Evolutionary conservation across 2,329 filamentous ascomycete genomes (phyloP).

Genomic region (Colletotrichum tofieldiae): DNA sequence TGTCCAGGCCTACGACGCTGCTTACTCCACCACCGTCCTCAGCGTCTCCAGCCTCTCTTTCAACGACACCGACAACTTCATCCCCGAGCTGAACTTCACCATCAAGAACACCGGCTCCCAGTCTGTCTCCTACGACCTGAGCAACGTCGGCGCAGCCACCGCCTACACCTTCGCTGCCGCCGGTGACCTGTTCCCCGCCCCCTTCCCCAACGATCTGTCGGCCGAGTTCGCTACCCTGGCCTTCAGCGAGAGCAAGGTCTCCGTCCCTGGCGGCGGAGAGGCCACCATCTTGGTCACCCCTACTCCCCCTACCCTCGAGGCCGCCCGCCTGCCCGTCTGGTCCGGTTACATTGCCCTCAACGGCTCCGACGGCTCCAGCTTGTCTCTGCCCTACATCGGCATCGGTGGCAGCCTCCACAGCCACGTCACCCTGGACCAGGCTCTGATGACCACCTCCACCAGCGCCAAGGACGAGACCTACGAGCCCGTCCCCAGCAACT

Average conservation of each 20-base stretch:
- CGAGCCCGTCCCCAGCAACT: constrained; percentile 51
- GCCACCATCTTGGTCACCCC: constrained; percentile 63
- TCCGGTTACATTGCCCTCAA: constrained; percentile 60
- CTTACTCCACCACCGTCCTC: constrained; percentile 67
- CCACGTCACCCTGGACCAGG: constrained; percentile 54
- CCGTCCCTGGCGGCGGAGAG: constrained; percentile 59
- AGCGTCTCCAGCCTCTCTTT: constrained; percentile 72
- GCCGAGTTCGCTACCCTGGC: constrained; percentile 59
- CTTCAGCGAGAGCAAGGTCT: constrained; percentile 61
- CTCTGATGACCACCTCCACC: constrained; percentile 54
- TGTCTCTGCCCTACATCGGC: constrained; percentile 61
- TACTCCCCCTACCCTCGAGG: constrained; percentile 56
- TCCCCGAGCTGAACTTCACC: constrained; percentile 64
- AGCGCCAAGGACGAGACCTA: constrained; percentile 47
- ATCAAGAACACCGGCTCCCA: constrained; percentile 68
- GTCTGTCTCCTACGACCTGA: constrained; percentile 67
- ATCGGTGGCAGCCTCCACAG: constrained; percentile 55
- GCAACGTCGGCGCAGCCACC: constrained; percentile 65
- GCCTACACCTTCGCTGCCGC: constrained; percentile 65
- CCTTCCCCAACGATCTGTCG: constrained; percentile 63
- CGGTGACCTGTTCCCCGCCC: constrained; percentile 53
- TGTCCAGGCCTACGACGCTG: constrained; percentile 73
- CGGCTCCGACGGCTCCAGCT: constrained; percentile 55
- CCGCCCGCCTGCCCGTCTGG: constrained; percentile 58
- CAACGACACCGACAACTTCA: constrained; percentile 75